phyloP scores from a whole-genome alignment of 2,329 filamentous ascomycete species.

The Xylariaceae sp. region DNA sequence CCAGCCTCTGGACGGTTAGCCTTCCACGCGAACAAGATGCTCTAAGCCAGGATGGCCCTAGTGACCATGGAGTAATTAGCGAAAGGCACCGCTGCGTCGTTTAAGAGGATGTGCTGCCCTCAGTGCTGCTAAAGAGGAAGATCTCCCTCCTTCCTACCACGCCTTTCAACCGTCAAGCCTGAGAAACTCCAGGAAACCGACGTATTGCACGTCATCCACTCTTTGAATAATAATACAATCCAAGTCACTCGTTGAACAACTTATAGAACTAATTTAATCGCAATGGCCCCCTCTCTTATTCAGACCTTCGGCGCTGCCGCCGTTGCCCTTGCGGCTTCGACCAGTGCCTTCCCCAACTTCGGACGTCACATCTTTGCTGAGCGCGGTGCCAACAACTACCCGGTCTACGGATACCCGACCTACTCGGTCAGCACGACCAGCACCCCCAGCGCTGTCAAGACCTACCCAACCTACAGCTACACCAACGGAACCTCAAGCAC shows the following conservation, averaged over 20 bases:
- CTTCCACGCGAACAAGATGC: too few relatives aligned
- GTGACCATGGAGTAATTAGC: too few relatives aligned
- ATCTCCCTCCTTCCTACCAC: too few relatives aligned
- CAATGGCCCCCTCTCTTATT: conserved; percentile 41
- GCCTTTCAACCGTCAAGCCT: too few relatives aligned
- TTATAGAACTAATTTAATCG: conserved; percentile 23
- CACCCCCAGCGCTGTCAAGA: conserved; percentile 1
- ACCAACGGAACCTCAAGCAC: neutral
- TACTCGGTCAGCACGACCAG: conserved; percentile 5
- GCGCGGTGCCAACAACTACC: conserved; percentile 7
- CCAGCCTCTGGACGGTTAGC: too few relatives aligned
- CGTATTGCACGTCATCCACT: conserved; percentile 44
- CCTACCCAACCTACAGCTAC: conserved; percentile 2
- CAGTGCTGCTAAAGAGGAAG: too few relatives aligned
- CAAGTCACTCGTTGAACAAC: conserved; percentile 25
- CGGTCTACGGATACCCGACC: conserved; percentile 11
- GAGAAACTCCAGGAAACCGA: too few relatives aligned
- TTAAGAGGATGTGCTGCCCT: too few relatives aligned
- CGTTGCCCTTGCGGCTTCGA: conserved; percentile 15
- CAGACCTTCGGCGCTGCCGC: conserved; percentile 35
- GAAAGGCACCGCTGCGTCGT: too few relatives aligned
- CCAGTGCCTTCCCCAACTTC: conserved; percentile 9
- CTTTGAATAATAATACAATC: conserved; percentile 27
- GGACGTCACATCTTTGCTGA: conserved; percentile 3
- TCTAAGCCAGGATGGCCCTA: too few relatives aligned